Evolutionary conservation across 2,329 filamentous ascomycete genomes (phyloP), one percentile per base, ranked within the genome.

Genomic region (Botrytis tulipae): DNA sequence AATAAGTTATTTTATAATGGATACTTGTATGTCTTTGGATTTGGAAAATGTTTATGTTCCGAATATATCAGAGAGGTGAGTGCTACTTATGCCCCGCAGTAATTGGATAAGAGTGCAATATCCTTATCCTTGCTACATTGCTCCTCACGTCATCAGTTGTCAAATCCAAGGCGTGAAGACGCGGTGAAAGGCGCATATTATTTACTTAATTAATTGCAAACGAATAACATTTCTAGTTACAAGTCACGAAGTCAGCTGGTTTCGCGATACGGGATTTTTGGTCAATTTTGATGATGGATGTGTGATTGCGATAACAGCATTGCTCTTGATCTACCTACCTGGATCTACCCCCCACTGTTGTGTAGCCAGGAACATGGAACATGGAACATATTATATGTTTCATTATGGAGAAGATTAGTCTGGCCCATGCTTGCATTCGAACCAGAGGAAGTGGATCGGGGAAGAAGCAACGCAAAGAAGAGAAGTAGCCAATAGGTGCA

Each of bases 81-180:
- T 22, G 29, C 44, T 37, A 54, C 46, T 29, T 40, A 54, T 40
- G 42, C 46, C 65, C 65, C 35, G 32, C 65, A 40, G 44, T 32
- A 22, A 6, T 20, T 37, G 9, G 20, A 51, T 29, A 37, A 51
- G 20, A 29, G 20, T 51, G 32, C 3, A 9, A n/a, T 37, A 37
- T 51, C 12, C 51, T 54, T 54, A 54, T 54, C n/a, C 51, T 54
- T 54, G 14, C n/a, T 29, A n/a, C 14, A 32, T 25, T 35, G 20
- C 25, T 54, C 6, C 35, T 16, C 65, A 67, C 12, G 10, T 37
- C 35, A n/a, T n/a, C 46, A n/a, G 14, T 40, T 37, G 46, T 40
- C 65, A 67, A 54, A 67, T 35, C 32, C 20, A 67, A n/a, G 44
- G 63, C 63, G 63, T 67, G 32, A 51, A n/a, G 29, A 35, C 25